phyloP scores from a whole-genome alignment of 2,329 filamentous ascomycete species.

The Penicillium aurantiogriseum region DNA sequence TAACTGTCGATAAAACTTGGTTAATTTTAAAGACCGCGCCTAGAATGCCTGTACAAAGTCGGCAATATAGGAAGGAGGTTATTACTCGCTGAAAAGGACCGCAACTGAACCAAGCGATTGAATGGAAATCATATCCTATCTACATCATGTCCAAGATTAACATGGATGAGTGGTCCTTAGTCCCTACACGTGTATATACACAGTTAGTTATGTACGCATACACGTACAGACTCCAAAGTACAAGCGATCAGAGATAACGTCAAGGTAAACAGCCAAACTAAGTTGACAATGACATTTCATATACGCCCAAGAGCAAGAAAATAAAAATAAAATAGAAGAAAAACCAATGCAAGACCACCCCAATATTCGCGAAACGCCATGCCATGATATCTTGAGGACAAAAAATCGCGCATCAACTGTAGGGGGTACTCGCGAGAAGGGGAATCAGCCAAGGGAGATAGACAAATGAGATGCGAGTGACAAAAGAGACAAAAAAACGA shows the following conservation, averaged over 20 bases:
- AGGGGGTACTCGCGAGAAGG: slow-evolving; percentile 26
- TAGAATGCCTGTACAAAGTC: neutral
- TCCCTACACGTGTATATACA: neutral
- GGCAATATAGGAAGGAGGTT: neutral
- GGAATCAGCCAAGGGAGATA: slow-evolving; percentile 1
- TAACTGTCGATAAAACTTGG: too few species aligned
- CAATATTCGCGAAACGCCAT: slow-evolving; percentile 22
- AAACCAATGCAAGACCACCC: slow-evolving; percentile 12
- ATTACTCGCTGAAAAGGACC: neutral
- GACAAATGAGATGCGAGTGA: slow-evolving; percentile 1
- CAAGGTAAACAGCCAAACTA: neutral
- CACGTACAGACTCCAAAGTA: neutral
- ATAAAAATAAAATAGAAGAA: neutral
- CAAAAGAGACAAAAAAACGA: neutral
- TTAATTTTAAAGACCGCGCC: too few species aligned
- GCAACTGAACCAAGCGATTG: neutral
- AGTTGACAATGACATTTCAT: neutral
- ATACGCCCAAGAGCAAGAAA: neutral
- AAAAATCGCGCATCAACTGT: slow-evolving; percentile 16
- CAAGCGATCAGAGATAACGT: neutral
- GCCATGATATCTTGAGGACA: slow-evolving; percentile 18
- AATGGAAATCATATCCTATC: neutral
- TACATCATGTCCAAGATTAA: neutral
- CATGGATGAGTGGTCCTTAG: neutral
- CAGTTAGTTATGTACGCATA: neutral